Evolutionary conservation across 805 yeast species (phyloP).

Genomic region (Schwanniomyces sp.): DNA sequence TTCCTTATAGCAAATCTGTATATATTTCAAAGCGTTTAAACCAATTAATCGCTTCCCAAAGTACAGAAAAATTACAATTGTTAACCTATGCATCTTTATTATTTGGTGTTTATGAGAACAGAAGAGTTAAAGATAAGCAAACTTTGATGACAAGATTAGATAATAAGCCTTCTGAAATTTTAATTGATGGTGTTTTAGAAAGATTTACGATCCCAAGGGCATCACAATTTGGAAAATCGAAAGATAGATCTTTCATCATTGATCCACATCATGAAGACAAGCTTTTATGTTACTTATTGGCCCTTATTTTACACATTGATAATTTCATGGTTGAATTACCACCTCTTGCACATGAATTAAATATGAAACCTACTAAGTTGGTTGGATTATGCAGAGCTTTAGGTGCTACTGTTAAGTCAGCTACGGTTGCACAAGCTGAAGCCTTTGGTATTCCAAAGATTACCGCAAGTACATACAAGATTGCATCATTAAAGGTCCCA

Average conservation of each 20-base stretch:
- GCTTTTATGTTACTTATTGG: conserved; percentile 75
- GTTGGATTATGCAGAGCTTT: conserved; percentile 70
- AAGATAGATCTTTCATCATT: conserved; percentile 71
- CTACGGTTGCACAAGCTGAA: conserved; percentile 73
- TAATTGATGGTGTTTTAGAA: conserved; percentile 69
- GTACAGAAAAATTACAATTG: conserved; percentile 61
- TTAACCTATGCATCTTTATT: conserved; percentile 80
- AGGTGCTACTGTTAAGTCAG: conserved; percentile 77
- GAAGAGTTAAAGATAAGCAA: conserved; percentile 61
- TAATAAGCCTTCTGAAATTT: conserved; percentile 67
- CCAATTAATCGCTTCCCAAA: conserved; percentile 36
- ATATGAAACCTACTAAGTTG: conserved; percentile 73
- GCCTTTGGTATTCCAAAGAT: conserved; percentile 66
- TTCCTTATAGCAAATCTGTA: conserved; percentile 63
- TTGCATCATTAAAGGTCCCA: conserved; percentile 86
- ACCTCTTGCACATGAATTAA: conserved; percentile 82
- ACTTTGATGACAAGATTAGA: conserved; percentile 56
- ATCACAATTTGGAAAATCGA: conserved; percentile 68
- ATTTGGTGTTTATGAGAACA: conserved; percentile 74
- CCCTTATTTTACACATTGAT: conserved; percentile 71
- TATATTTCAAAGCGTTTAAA: conserved; percentile 52
- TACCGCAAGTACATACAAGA: conserved; percentile 62
- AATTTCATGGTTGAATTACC: conserved; percentile 71
- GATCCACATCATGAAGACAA: conserved; percentile 91
- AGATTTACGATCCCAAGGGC: conserved; percentile 69